Evolutionary conservation across 2,329 filamentous ascomycete genomes (phyloP).

Genomic region (Fusarium praegraminearum): DNA sequence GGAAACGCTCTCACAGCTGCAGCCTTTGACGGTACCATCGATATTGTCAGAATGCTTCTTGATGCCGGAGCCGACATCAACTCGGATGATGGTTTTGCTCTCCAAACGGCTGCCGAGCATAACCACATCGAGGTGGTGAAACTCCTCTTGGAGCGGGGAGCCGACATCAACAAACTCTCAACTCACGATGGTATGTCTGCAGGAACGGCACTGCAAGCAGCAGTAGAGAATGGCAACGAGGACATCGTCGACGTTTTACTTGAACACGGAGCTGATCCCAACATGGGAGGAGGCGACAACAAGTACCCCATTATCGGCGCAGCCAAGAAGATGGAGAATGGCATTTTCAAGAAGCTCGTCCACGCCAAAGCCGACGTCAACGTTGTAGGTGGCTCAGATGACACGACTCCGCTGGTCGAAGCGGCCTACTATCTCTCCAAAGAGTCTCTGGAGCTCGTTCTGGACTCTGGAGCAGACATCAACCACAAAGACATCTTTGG

Average conservation of each 20-base stretch:
- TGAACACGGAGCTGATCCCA: slow-evolving; percentile 53
- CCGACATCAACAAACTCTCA: slow-evolving; percentile 52
- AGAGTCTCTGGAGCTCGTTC: slow-evolving; percentile 49
- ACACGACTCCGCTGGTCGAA: slow-evolving; percentile 54
- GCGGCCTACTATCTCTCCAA: slow-evolving; percentile 52
- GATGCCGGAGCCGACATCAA: slow-evolving; percentile 53
- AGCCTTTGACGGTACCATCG: slow-evolving; percentile 52
- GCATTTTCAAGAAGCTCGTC: slow-evolving; percentile 53
- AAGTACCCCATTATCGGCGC: slow-evolving; percentile 55
- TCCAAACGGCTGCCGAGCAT: slow-evolving; percentile 54
- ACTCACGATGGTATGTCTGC: slow-evolving; percentile 45
- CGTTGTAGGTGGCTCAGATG: slow-evolving; percentile 51
- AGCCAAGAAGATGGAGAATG: slow-evolving; percentile 49
- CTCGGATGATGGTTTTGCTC: slow-evolving; percentile 52
- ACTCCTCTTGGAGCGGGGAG: slow-evolving; percentile 52
- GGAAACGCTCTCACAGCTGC: slow-evolving; percentile 52
- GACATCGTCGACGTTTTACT: slow-evolving; percentile 56
- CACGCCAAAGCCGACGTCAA: slow-evolving; percentile 53
- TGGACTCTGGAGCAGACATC: slow-evolving; percentile 55
- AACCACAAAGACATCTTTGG: slow-evolving; percentile 52
- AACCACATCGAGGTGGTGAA: slow-evolving; percentile 53
- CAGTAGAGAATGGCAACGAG: slow-evolving; percentile 51
- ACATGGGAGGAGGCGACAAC: slow-evolving; percentile 52
- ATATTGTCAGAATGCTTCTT: slow-evolving; percentile 50
- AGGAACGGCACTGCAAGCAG: slow-evolving; percentile 57